phyloP scores from a whole-genome alignment of 2,329 filamentous ascomycete species.

The Trichophyton equinum region DNA sequence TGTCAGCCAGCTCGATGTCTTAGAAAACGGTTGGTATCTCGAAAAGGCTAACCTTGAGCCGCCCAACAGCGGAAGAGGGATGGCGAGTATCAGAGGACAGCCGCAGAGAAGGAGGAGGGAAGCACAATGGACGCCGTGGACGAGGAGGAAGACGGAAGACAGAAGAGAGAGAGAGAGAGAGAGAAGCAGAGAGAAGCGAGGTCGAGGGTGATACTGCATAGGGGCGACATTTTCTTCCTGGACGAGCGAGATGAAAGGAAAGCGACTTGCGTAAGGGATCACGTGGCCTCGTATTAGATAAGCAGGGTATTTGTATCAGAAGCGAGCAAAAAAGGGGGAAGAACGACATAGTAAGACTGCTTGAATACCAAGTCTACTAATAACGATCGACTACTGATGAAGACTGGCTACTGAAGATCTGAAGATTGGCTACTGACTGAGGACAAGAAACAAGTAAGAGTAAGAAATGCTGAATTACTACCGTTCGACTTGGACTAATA shows the following conservation, averaged over 20 bases:
- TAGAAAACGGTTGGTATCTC: too few relatives aligned
- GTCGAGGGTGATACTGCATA: background rate
- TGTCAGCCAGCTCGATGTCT: too few relatives aligned
- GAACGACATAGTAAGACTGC: background rate
- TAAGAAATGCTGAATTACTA: background rate
- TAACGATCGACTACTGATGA: background rate
- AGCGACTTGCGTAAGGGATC: background rate
- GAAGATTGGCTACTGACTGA: too few relatives aligned
- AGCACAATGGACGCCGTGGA: too few relatives aligned
- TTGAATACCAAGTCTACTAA: too few relatives aligned
- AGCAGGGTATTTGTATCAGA: background rate
- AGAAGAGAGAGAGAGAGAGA: too few relatives aligned
- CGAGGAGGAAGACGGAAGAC: too few relatives aligned
- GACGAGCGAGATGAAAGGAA: background rate
- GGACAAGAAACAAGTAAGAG: background rate
- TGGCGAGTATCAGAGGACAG: too few relatives aligned
- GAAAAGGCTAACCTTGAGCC: too few relatives aligned
- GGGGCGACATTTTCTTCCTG: background rate
- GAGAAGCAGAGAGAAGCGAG: background rate
- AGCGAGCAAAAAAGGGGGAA: background rate
- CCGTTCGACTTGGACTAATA: constrained; percentile 2
- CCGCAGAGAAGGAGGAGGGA: too few relatives aligned
- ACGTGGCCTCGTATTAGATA: background rate
- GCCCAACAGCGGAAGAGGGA: too few relatives aligned
- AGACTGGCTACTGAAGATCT: too few relatives aligned